Evolutionary conservation across 1,284 basidiomycete species (phyloP), one percentile per base, ranked within the genome.

Genomic region (Leucoagaricus sp.): DNA sequence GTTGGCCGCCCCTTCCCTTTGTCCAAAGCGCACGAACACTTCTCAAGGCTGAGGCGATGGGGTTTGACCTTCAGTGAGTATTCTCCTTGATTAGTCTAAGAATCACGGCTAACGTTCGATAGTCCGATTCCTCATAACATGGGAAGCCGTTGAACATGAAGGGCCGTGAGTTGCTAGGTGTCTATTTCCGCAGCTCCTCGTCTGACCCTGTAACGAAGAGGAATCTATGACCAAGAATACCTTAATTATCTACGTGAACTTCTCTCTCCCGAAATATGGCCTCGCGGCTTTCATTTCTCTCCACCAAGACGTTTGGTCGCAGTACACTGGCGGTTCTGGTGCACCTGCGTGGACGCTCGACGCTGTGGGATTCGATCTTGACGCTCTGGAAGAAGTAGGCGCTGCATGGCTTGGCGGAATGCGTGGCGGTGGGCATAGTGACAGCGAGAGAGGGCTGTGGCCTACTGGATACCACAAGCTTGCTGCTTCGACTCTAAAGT

Each of bases 221-320:
- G 93, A 2, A 73, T 85, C 47, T 96, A 93, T 64, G 95, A 98
- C 71, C 72, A 69, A 3, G 87, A 89, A 46, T 99, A 98, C 69
- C 78, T 99, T 2, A 69, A 79, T 6, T 98, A 99, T 68, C 74
- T 99, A 19, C 82, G 83, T 45, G 67, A 75, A 1, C 72, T 99
- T 2, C 77, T 99, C 5, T 79, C 82, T 98, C 57, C 86, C 91
- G 0, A 70, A 87, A 58, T 93, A 91, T 59, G 94, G 94, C 1
- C 70, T 99, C 25, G 80, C 84, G 1, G 91, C 89, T 3, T 94
- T 96, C 65, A 82, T 99, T 13, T 85, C 83, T 1, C 68, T 94
- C 53, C 93, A 95, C 66, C 93, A 95, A 73, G 93, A 96, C 66
- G 94, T 98, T 25, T 99, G 95, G 94, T 97, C 94, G 1, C 86